Conservation (phyloP, 352 stramenopile genomes). For the Phytopythium aichiense region DNA sequence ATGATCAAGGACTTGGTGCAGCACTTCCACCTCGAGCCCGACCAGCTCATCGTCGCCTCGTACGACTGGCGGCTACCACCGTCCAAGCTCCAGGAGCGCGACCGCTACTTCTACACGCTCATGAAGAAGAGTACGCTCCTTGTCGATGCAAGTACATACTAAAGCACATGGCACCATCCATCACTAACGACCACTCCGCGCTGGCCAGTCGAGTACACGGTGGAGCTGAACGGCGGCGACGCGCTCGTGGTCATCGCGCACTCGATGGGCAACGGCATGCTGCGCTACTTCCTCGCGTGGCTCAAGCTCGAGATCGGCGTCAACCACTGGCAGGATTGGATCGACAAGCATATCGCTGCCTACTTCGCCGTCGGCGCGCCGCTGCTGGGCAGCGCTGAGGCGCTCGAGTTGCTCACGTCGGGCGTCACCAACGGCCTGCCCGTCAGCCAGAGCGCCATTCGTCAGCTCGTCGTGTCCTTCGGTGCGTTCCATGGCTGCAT, state of each 20-base stretch:
- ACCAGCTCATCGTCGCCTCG: slow-evolving; percentile 65
- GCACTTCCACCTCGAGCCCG: slow-evolving; percentile 60
- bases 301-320: slow-evolving; percentile 67
- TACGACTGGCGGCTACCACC: slow-evolving; percentile 84
- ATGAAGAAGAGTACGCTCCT: slow-evolving; percentile 58
- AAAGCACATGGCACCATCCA: not conserved
- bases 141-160: not conserved
- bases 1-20: slow-evolving; percentile 65
- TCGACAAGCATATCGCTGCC: slow-evolving; percentile 66
- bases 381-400: slow-evolving; percentile 64
- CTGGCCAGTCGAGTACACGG: slow-evolving; percentile 51
- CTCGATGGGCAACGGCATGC: slow-evolving; percentile 77
- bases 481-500: slow-evolving; percentile 21
- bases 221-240: slow-evolving; percentile 38
- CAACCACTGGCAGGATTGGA: slow-evolving; percentile 73
- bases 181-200: slow-evolving; percentile 1
- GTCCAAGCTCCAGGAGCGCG: slow-evolving; percentile 60
- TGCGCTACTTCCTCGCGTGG: slow-evolving; percentile 83
- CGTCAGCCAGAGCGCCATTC: slow-evolving; percentile 60
- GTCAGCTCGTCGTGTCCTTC: slow-evolving; percentile 68
- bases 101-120: slow-evolving; percentile 71
- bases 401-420: slow-evolving; percentile 62
- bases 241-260: slow-evolving; percentile 71
- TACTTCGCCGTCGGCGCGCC: slow-evolving; percentile 76
- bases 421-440: slow-evolving; percentile 62